Evolutionary conservation across 2,329 filamentous ascomycete genomes (phyloP).

Genomic region (Ceratocystis alfenasii): DNA sequence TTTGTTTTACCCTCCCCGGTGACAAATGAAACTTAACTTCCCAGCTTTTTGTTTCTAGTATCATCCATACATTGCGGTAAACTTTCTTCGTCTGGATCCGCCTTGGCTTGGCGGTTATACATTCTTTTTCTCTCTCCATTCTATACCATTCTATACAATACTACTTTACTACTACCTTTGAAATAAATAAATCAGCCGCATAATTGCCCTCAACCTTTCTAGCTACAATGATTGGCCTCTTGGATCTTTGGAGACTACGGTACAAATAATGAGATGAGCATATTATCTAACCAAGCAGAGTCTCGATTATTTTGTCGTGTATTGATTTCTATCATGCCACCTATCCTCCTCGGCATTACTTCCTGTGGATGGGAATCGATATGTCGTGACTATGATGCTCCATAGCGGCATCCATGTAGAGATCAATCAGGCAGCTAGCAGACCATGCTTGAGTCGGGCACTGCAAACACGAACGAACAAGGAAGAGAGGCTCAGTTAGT

Average conservation of each 20-base stretch:
- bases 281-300: too few relatives aligned
- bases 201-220: neutral
- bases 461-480: slow-evolving; percentile 32
- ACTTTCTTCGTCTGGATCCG: neutral
- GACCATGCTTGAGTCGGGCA: slow-evolving; percentile 96
- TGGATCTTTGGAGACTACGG: too few relatives aligned
- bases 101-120: neutral
- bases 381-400: slow-evolving; percentile 31
- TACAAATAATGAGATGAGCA: too few relatives aligned
- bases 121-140: neutral
- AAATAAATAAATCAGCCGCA: neutral
- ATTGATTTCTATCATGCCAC: neutral
- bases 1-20: neutral
- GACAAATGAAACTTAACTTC: neutral
- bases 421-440: slow-evolving; percentile 81
- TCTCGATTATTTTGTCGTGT: neutral
- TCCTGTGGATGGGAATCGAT: slow-evolving; percentile 8
- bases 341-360: neutral
- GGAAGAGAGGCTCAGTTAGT: neutral
- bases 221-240: too few relatives aligned
- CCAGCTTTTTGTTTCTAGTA: neutral
- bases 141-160: too few relatives aligned
- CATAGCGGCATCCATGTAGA: slow-evolving; percentile 80
- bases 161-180: neutral
- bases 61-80: neutral